Percentiles rank a stretch among this genome's conserved stretches.
Evolutionary conservation across 176 grass and related monocot species (phyloP).

Genomic region (Rhynchospora tenuis): DNA sequence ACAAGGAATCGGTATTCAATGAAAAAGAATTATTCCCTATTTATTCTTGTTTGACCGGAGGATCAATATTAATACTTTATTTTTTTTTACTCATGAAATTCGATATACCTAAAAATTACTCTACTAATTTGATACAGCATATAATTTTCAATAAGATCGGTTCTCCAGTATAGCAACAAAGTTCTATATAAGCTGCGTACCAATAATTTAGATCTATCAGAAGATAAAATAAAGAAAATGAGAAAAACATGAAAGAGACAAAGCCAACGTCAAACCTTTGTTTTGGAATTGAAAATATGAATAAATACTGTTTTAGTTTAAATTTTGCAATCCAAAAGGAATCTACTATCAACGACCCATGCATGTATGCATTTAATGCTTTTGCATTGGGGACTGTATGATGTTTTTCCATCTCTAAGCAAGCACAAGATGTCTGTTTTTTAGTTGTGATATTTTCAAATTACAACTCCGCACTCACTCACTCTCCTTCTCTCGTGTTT

Average conservation of each 20-base stretch:
- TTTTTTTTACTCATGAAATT: too few relatives aligned
- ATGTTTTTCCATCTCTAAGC: conserved; percentile 27
- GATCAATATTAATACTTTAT: too few relatives aligned
- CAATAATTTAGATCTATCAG: neutral
- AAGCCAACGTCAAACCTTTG: conserved; percentile 18
- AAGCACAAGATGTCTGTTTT: conserved; percentile 52
- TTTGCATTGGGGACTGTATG: conserved; percentile 41
- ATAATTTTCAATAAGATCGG: neutral
- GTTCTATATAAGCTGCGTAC: neutral
- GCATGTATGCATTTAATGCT: conserved; percentile 39
- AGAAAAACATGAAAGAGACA: conserved; percentile 18
- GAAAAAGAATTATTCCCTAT: too few relatives aligned
- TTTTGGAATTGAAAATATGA: neutral
- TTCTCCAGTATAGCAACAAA: too few relatives aligned
- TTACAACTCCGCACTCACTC: neutral
- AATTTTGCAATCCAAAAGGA: conserved; percentile 22
- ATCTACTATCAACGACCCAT: conserved; percentile 19
- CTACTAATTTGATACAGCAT: neutral
- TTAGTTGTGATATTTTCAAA: conserved; percentile 19
- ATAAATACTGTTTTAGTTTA: neutral
- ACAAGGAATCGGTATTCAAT: too few relatives aligned
- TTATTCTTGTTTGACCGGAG: too few relatives aligned
- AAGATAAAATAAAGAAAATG: neutral
- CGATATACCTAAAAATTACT: too few relatives aligned
- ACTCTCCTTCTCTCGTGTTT: conserved; percentile 27